Conservation (phyloP, 2,329 filamentous ascomycete species). For the Aaosphaeria pasadenensis region DNA sequence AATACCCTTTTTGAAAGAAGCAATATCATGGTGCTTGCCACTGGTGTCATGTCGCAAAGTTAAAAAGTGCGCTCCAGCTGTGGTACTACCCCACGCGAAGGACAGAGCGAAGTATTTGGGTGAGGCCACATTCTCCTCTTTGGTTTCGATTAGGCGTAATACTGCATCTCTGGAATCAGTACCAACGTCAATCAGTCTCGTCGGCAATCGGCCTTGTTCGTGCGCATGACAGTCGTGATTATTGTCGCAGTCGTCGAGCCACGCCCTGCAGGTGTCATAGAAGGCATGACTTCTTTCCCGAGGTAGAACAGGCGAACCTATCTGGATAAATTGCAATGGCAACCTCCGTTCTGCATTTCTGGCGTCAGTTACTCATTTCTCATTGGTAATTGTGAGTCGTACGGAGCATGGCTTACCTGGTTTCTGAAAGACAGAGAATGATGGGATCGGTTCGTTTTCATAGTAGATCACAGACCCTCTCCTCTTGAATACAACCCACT, state of each 20-base stretch:
- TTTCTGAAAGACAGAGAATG: background rate
- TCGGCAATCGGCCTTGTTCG: background rate
- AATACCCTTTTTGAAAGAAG: conserved; percentile 1
- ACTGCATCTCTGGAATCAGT: background rate
- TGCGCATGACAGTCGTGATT: background rate
- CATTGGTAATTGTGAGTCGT: no score
- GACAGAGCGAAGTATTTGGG: background rate
- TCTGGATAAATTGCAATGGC: background rate
- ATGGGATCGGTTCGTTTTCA: background rate
- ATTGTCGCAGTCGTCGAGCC: background rate
- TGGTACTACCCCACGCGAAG: background rate
- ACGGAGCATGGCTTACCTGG: background rate
- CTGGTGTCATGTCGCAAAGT: background rate
- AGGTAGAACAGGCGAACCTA: background rate
- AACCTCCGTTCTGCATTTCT: no score
- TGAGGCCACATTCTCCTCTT: background rate
- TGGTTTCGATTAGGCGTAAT: background rate
- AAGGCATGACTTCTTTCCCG: background rate
- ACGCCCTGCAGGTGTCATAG: background rate
- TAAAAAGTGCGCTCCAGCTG: background rate
- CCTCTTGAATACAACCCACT: background rate
- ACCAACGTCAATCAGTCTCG: background rate
- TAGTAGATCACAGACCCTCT: background rate
- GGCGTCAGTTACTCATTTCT: no score
- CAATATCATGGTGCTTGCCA: background rate